These are phyloP conservation scores for Teratosphaeria gauchensis DNA, from an alignment of 2,329 filamentous ascomycete genomes.

Conservation along the genomic window DNA sequence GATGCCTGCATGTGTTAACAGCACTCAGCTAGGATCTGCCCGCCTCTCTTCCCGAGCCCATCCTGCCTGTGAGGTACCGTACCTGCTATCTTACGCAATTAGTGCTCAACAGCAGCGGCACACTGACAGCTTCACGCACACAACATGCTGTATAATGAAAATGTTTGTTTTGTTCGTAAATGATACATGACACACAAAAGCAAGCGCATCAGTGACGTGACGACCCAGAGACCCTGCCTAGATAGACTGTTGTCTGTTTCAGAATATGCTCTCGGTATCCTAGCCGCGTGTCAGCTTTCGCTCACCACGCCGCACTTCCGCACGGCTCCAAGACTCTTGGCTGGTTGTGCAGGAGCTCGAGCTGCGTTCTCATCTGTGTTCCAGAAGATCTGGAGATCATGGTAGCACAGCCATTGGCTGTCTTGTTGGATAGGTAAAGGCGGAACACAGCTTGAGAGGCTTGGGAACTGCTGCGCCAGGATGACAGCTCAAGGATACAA, in stretches of 20 bases:
- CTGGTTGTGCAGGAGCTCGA: neutral
- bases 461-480: neutral
- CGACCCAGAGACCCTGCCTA: neutral
- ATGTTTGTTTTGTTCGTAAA: neutral
- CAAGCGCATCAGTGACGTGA: neutral
- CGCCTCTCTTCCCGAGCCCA: too few species aligned
- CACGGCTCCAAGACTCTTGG: neutral
- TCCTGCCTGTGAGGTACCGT: too few species aligned
- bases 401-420: neutral
- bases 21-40: too few species aligned
- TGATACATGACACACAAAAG: neutral
- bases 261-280: neutral
- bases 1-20: too few species aligned
- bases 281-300: neutral
- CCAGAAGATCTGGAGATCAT: neutral
- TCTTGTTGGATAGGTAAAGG: neutral
- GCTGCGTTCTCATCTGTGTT: neutral
- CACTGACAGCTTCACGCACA: neutral
- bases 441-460: too few species aligned
- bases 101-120: neutral
- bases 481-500: neutral
- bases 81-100: too few species aligned
- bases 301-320: neutral
- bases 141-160: neutral
- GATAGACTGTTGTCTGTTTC: neutral